Base-by-base conservation (phyloP, 805 yeast genomes). In the Torulaspora maleeae region DNA sequence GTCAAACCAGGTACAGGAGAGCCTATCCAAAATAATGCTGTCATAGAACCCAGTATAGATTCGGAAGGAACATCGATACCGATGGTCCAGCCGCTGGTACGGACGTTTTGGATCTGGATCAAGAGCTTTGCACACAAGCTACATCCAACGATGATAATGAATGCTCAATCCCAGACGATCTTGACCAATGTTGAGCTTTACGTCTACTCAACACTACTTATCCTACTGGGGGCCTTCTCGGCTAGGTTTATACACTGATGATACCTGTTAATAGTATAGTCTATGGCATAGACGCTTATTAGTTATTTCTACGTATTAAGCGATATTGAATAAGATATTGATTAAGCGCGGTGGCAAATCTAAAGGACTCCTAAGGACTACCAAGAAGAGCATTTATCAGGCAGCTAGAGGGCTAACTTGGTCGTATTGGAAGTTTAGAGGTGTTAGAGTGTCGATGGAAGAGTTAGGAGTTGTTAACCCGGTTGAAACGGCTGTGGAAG, bases 401-500 rank as follows among this genome's bases (percentile, higher is more conserved):
- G 6, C 7, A 32, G 20, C 12, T 27, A 19, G 20, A 16, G 35
- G 35, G 20, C 22, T 15, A n/a, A 9, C 17, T 17, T 7, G 19
- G 16, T 19, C 20, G 35, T 15, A 16, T 15, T 32, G 9, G 17
- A 6, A 32, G 35, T 5, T 9, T 15, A 6, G 11, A 15, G 19
- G n/a, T 32, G 22, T 3, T 16, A 15, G 20, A 13, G 20, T 3
- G 20, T 4, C 24, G 28, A 80, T 80, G 86, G 86, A 80, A 64
- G 85, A 80, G 67, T 68, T 80, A 40, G 85, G 85, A 16, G 78
- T 80, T 45, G 58, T 66, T 10, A 50, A 66, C 10, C 49, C 68
- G 24, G 56, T 55, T 13, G 69, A 66, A 37, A 56, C 52, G 17
- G 53, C 60, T 30, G 62, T 57, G 38, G 70, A 65, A 39, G 63